Base-by-base conservation (phyloP, 2,329 filamentous ascomycete genomes). In the Alternaria sp. region DNA sequence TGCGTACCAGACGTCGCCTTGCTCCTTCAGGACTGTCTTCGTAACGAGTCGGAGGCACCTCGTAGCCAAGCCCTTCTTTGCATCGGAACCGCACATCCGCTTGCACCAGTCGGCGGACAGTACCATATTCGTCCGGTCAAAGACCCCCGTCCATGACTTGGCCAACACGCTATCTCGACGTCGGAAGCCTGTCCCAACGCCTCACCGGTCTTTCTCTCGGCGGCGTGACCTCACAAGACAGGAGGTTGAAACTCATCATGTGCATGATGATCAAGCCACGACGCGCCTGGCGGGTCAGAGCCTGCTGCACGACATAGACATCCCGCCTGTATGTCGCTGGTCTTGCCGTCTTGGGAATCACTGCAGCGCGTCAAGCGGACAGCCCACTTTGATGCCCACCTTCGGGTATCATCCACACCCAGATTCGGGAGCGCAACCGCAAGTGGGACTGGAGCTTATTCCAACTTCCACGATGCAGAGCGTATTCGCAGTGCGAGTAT, bases 401-500 rank as follows among this genome's bases (percentile, higher is more conserved):
- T 43, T 58, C 65, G 64, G 65, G 54, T 66, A 65, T 61, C 64
- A 60, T 62, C 52, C 60, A 60, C 62, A 66, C 68, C 70, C 68
- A 69, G 65, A 71, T 63, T 52, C 63, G 59, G 65, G 63, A 64
- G 64, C 64, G 68, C 60, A 70, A 70, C 65, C 67, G 67, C 64
- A 66, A 67, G 70, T 72, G 70, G 71, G 71, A 71, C 70, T 66
- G 69, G 71, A 73, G 71, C 71, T 74, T 74, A 74, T 70, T 73
- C 68, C 64, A 59, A 74, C 71, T 66, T 67, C 68, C 57, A 61
- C 60, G 51, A 57, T 25, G 34, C 25, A 25, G 14, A 18, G 32
- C 22, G 16, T 45, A 22, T 32, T 25, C 32, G 32, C 34, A 30
- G 30, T 14, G 38, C 27, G 48, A 12, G 49, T 43, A 34, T 36